Evolutionary conservation across 2,329 filamentous ascomycete genomes (phyloP), one percentile per base, ranked within the genome.

Genomic region (Colletotrichum neosansevieriae): DNA sequence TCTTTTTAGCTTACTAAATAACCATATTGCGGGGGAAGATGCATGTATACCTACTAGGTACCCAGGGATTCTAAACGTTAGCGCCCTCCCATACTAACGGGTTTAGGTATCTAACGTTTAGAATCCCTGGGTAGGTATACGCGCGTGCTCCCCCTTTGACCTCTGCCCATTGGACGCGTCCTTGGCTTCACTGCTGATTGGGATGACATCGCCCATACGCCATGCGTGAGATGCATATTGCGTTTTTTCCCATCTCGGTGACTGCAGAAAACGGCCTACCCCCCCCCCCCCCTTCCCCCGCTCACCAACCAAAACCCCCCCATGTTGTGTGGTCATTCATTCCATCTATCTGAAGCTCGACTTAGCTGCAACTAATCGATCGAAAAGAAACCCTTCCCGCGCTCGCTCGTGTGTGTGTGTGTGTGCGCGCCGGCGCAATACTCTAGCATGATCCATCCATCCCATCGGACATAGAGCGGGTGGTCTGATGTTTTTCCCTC

Each of bases 281-380:
- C 29, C 29, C 24, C 24, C 24, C 24, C 24, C 24, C 24, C 3
- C 24, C 24, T 13, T 24, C 36, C 10, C 17, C 47, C 36, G 36
- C 36, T 11, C 6, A 12, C 5, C 10, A 38, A 10, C 36, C 3
- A 38, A 17, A 15, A 34, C n/a, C n/a, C n/a, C n/a, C n/a, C n/a
- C 24, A 38, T 57, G 50, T 17, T 24, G 34, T 57, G 53, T 24
- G 19, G 53, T 57, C 13, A 24, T 57, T 32, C 17, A 34, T 15
- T 6, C 63, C 58, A 62, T 62, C 58, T 62, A 66, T 62, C 50
- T 56, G 57, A 66, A 24, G 63, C 63, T 57, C n/a, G 65, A 38
- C 6, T 15, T 21, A 19, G 10, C 65, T 64, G 65, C 47, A 58
- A 47, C 38, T 53, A 34, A 54, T 58, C 38, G 40, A 63, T 57